phyloP scores from a whole-genome alignment of 768 basidiomycete genomes.

The Mrakia blollopis region DNA sequence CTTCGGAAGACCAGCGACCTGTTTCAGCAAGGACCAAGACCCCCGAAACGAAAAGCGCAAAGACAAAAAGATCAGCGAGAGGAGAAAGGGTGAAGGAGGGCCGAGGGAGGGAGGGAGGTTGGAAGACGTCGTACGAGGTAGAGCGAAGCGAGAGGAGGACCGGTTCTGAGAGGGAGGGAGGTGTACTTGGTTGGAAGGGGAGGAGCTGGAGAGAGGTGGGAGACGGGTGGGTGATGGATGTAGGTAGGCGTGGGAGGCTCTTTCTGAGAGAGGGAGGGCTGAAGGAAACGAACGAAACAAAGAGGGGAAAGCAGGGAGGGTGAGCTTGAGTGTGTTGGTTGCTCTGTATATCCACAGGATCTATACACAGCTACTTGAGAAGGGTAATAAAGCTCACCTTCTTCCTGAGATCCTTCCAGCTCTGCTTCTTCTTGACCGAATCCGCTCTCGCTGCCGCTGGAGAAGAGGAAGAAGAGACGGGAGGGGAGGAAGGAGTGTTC shows the following conservation, averaged over 20 bases:
- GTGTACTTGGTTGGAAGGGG: not conserved
- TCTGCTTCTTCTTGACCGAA: conserved; percentile 31
- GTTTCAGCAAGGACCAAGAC: too few relatives aligned
- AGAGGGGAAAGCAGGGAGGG: too few relatives aligned
- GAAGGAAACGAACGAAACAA: conserved; percentile 42
- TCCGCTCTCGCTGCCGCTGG: conserved; percentile 8
- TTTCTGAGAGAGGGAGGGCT: conserved; percentile 50
- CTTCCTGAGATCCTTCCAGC: conserved; percentile 9
- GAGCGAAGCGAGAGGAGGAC: conserved; percentile 35
- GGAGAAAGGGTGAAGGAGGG: too few relatives aligned
- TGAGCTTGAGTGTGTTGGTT: too few relatives aligned
- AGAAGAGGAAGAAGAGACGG: not conserved
- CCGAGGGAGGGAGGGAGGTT: not conserved
- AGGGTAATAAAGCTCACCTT: conserved; percentile 41
- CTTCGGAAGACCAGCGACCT: conserved; percentile 64
- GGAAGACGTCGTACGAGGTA: too few relatives aligned
- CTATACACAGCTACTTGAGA: too few relatives aligned
- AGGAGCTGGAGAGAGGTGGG: conserved; percentile 42
- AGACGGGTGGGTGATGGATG: conserved; percentile 16
- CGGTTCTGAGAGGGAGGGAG: not conserved
- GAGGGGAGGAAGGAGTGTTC: not conserved
- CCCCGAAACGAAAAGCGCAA: too few relatives aligned
- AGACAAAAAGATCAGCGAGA: not conserved
- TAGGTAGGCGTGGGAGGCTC: conserved; percentile 4
- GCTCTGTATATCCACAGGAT: too few relatives aligned